These are phyloP conservation scores for Vaccinium corymbosum DNA, from an alignment of 148 eudicot species.

Conservation along the genomic window DNA sequence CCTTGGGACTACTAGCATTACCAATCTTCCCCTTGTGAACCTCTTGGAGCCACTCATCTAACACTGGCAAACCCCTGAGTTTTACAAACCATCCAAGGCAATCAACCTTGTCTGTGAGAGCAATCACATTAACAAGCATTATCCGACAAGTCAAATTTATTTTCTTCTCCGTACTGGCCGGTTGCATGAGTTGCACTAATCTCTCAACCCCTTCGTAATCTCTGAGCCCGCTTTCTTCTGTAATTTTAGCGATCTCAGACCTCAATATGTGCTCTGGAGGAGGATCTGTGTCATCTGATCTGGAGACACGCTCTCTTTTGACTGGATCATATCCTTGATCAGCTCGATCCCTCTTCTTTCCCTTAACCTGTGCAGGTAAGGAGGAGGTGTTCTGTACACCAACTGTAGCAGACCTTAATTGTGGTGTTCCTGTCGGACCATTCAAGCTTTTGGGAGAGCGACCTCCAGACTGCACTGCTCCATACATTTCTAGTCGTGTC, in stretches of 20 bases:
- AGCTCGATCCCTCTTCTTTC: constrained; percentile 75
- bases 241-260: constrained; percentile 61
- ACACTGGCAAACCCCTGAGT: constrained; percentile 67
- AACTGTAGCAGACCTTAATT: constrained; percentile 60
- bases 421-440: constrained; percentile 50
- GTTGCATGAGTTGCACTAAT: constrained; percentile 76
- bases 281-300: constrained; percentile 54
- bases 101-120: constrained; percentile 77
- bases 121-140: constrained; percentile 69
- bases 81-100: constrained; percentile 81
- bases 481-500: constrained; percentile 69
- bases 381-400: constrained; percentile 49
- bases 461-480: constrained; percentile 58
- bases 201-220: constrained; percentile 75
- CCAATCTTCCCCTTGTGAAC: constrained; percentile 72
- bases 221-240: constrained; percentile 72
- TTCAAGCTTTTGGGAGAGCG: constrained; percentile 72
- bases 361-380: constrained; percentile 59
- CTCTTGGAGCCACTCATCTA: constrained; percentile 94
- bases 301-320: constrained; percentile 63
- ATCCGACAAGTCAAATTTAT: constrained; percentile 52
- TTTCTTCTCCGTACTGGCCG: constrained; percentile 56
- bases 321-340: constrained; percentile 54
- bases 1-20: constrained; percentile 55
- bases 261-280: constrained; percentile 47